Evolutionary conservation across 2,329 filamentous ascomycete species (phyloP).

Genomic region (Phialophora verrucosa): DNA sequence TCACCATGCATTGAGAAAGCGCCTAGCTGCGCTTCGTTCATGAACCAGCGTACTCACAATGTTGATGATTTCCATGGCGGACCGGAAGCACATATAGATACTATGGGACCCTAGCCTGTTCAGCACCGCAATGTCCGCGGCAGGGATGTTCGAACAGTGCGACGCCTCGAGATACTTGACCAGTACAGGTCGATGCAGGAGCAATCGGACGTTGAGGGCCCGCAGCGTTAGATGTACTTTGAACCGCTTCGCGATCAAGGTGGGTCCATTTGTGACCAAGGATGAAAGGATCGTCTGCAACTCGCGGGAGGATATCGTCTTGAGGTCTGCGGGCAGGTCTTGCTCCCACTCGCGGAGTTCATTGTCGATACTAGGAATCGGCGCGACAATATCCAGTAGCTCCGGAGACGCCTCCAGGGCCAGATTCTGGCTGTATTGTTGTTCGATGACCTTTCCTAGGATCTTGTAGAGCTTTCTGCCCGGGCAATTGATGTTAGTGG

Average conservation of each 20-base stretch:
- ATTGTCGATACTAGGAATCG: slow-evolving; percentile 12
- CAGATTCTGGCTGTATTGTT: slow-evolving; percentile 15
- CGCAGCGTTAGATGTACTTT: not conserved
- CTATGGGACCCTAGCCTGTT: slow-evolving; percentile 8
- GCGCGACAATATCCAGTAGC: slow-evolving; percentile 13
- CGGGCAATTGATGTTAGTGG: not conserved
- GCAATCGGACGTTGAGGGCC: slow-evolving; percentile 4
- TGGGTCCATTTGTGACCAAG: not conserved
- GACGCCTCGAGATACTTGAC: slow-evolving; percentile 13
- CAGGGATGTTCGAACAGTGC: not conserved
- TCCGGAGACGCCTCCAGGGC: not conserved
- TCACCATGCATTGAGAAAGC: slow-evolving; percentile 7
- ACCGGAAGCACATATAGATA: slow-evolving; percentile 15
- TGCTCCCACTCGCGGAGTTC: slow-evolving; percentile 17
- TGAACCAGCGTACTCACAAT: slow-evolving; percentile 16
- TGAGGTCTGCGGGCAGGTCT: not conserved
- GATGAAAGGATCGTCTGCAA: not conserved
- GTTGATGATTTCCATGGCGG: slow-evolving; percentile 15
- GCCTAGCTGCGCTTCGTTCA: not conserved
- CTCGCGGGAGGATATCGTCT: slow-evolving; percentile 7
- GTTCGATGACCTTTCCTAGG: slow-evolving; percentile 14
- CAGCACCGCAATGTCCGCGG: not conserved
- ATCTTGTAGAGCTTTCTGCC: slow-evolving; percentile 17
- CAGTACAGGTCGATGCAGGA: slow-evolving; percentile 15
- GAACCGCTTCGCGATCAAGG: not conserved